Conservation (phyloP, 345 rosid genomes). For the Melastoma malabathricum region DNA sequence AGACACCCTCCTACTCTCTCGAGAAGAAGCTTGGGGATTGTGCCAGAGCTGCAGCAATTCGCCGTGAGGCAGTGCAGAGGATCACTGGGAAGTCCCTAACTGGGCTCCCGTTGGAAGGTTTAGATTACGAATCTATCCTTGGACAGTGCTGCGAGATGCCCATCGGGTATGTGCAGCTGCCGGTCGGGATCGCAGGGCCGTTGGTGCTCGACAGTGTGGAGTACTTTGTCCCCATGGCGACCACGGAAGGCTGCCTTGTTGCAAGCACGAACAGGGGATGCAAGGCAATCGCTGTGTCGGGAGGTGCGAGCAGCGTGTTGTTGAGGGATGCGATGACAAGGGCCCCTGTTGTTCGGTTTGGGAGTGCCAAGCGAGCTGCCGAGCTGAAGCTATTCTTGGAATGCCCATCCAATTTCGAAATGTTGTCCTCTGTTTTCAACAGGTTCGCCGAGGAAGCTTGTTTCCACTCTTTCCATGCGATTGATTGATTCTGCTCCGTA, state of each 20-base stretch:
- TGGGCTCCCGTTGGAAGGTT: constrained; percentile 9
- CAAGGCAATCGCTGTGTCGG: constrained; percentile 4
- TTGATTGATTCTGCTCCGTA: neutral
- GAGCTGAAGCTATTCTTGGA: constrained; percentile 10
- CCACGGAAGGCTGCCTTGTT: constrained; percentile 9
- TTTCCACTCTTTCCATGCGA: no score
- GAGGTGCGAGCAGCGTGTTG: constrained; percentile 9
- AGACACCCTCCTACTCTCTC: constrained; percentile 5
- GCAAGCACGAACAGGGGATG: constrained; percentile 12
- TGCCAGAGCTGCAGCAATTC: constrained; percentile 5
- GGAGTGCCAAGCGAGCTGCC: constrained; percentile 6
- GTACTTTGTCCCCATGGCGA: constrained; percentile 11
- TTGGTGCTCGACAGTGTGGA: constrained; percentile 5
- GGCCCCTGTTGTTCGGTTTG: constrained; percentile 7
- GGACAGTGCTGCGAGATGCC: constrained; percentile 15
- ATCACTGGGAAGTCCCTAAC: constrained; percentile 4
- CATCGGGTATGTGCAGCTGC: constrained; percentile 9
- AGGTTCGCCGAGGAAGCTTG: constrained; percentile 2
- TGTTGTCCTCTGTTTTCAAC: constrained; percentile 6
- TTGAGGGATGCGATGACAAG: constrained; percentile 10
- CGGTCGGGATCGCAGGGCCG: constrained; percentile 8
- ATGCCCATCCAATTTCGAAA: constrained; percentile 7
- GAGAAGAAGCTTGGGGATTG: constrained; percentile 9
- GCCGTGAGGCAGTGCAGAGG: constrained; percentile 12
- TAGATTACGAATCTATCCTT: constrained; percentile 5